These are phyloP conservation scores for Trifolium fragiferum DNA, from an alignment of 306 rosid genomes.

Conservation along the genomic window DNA sequence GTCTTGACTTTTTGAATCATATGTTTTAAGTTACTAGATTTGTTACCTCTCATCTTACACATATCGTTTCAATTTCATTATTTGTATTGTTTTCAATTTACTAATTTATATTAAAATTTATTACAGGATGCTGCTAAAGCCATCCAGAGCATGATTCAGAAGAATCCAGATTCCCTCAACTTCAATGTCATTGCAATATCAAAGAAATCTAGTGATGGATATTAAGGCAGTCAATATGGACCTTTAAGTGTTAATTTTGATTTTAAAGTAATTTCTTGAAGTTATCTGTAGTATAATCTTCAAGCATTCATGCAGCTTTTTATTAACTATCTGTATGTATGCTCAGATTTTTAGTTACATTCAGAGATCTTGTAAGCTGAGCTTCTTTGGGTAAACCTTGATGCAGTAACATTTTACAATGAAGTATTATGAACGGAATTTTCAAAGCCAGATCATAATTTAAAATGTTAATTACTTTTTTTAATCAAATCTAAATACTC, in stretches of 20 bases:
- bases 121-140: conserved; percentile 80
- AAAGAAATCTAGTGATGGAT: conserved; percentile 52
- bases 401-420: conserved; percentile 21
- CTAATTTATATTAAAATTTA: not conserved
- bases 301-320: conserved; percentile 32
- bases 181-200: conserved; percentile 90
- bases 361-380: conserved; percentile 13
- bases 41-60: too few species aligned
- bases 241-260: not conserved
- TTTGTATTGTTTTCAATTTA: not conserved
- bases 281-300: conserved; percentile 23
- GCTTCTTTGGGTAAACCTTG: not conserved
- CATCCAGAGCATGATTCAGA: conserved; percentile 67
- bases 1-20: too few species aligned
- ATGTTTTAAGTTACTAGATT: not conserved
- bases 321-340: conserved; percentile 3
- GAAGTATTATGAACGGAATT: not conserved
- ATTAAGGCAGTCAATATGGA: conserved; percentile 25
- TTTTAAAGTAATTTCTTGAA: conserved; percentile 23
- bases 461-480: not conserved
- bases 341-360: conserved; percentile 6
- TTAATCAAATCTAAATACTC: not conserved
- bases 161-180: conserved; percentile 75
- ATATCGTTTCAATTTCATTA: too few species aligned
- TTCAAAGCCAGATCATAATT: not conserved